Base-by-base conservation (phyloP, 148 eudicot species). In the Rhododendron kiyosumense region DNA sequence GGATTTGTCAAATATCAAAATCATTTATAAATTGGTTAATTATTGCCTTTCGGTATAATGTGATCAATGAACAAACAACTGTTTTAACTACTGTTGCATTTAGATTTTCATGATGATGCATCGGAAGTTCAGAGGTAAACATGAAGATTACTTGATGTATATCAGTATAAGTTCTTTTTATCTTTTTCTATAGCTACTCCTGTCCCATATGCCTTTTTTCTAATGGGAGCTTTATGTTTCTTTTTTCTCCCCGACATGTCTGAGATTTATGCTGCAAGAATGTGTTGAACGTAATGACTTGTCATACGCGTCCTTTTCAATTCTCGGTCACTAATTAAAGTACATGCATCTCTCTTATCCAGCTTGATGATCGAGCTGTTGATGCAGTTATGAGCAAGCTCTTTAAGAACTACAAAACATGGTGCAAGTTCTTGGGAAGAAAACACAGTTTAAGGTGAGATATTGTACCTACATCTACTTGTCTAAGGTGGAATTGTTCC, bases 401-500 rank as follows among this genome's bases (percentile, higher is more conserved):
- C 41, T 92, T 92, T 84, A 92, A 92, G 75, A 92, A 92, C 85
- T 92, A 92, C 87, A 90, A 90, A 77, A 90, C 90, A 82, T 92
- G 94, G 94, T 92, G 94, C 93, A 89, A 92, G 88, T 92, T 88
- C 86, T 86, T 92, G 86, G 92, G 89, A 81, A 91, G 94, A 69
- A 92, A 92, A 84, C 90, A 90, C 85, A 92, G 93, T 85, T 88
- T 92, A 80, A 88, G 94, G 94, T 92, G 87, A 86, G 93, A 80
- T n/a, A 63, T 83, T 5, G 17, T 8, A 52, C 32, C n/a, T 10
- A 43, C 20, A 15, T 10, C 48, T n/a, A 57, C 30, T 3, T 61
- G 22, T 43, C 6, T 28, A 14, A 30, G 76, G 76, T 85, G 30
- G 15, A 30, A 34, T 61, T 82, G 78, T 36, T 74, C 78, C 45